Evolutionary conservation across 305 asterid species (phyloP).

Genomic region (Caryopteris hybrid): DNA sequence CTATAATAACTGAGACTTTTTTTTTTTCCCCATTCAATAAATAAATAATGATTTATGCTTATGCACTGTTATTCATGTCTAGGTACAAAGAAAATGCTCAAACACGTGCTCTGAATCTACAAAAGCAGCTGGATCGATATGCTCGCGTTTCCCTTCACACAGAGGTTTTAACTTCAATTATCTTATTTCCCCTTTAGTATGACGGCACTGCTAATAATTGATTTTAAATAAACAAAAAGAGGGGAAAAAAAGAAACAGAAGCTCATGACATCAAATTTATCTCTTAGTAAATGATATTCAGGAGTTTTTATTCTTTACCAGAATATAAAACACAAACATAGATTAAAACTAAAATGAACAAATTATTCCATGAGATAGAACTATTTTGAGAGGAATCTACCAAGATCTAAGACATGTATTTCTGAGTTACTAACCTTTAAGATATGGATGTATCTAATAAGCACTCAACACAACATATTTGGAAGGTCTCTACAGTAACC

Average conservation of each 20-base stretch:
- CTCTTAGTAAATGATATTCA: background rate
- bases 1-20: background rate
- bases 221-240: background rate
- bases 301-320: background rate
- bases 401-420: background rate
- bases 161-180: slow-evolving; percentile 50
- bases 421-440: background rate
- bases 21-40: background rate
- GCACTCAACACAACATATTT: background rate
- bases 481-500: background rate
- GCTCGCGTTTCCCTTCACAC: slow-evolving; percentile 75
- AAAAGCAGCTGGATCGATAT: slow-evolving; percentile 80
- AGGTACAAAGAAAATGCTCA: slow-evolving; percentile 78
- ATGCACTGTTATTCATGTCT: slow-evolving; percentile 22
- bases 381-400: background rate
- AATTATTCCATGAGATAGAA: background rate
- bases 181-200: background rate
- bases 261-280: background rate
- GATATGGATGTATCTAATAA: background rate
- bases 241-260: background rate
- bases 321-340: background rate
- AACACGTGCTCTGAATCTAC: slow-evolving; percentile 49
- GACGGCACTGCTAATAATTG: slow-evolving; percentile 4
- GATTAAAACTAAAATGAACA: background rate
- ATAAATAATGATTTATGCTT: slow-evolving; percentile 13